Evolutionary conservation across 2,329 filamentous ascomycete species (phyloP), one percentile per base, ranked within the genome.

Genomic region (Orbilia blumenaviensis): DNA sequence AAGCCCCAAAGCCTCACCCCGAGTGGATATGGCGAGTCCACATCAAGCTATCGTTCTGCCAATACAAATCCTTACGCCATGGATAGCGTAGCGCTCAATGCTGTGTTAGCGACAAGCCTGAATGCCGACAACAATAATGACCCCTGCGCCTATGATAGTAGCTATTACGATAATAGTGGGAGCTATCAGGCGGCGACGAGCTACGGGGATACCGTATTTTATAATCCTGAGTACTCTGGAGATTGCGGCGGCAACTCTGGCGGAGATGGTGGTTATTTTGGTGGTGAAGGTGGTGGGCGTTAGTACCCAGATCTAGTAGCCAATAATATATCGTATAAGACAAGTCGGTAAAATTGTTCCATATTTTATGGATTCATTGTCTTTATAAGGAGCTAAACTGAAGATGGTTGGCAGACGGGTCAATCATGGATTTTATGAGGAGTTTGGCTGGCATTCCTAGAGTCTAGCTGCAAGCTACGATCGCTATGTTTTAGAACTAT

Each of bases 81-180:
- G 32, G 52, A 56, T 9, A 25, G 14, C 3, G 5, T 25, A 21
- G 58, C 66, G 1, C 44, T 48, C 46, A 71, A 71, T 32, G 56
- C 66, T 1, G 54, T 71, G 56, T 7, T 63, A 8, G 58, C 58
- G 16, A 71, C 56, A 10, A 62, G 42, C n/a, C 44, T 71, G 48
- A 50, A 41, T 21, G 42, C 44, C 10, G 46, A 44, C 12, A 46
- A 8, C 29, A 36, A 54, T 9, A 27, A 27, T 14, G n/a, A 48
- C n/a, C 29, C 38, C 25, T 18, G 46, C 1, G 4, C 56, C 10
- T 16, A 50, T 50, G 34, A 41, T 8, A 16, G 48, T 27, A 9
- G 27, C 2, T 18, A 56, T 38, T 27, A 50, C 18, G 23, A 18
- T 2, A 12, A 60, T 23, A 54, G 36, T 32, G 50, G 44, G 32